Percentiles rank a stretch among this genome's conserved stretches.
Conservation (phyloP, 176 grass and related monocot species). For the Oryza longistaminata region DNA sequence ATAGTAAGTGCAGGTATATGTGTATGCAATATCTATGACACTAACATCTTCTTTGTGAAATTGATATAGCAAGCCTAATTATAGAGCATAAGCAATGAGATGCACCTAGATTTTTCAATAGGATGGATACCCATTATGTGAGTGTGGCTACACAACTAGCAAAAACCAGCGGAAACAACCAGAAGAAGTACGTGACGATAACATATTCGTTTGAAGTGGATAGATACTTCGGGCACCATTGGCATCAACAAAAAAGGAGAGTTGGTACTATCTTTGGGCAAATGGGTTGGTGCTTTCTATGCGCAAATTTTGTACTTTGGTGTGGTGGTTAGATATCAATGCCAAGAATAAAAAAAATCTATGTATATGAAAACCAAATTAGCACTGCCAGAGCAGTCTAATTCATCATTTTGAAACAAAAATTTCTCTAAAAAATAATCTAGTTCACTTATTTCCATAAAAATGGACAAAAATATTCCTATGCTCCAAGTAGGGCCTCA, state of each 20-base stretch:
- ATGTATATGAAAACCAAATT: background rate
- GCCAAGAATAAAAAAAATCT: too few species aligned
- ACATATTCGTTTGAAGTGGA: conserved; percentile 26
- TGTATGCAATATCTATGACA: too few species aligned
- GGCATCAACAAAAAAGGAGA: background rate
- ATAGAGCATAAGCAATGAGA: background rate
- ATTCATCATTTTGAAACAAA: background rate
- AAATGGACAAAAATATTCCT: background rate
- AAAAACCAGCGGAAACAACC: background rate
- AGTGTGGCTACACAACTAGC: conserved; percentile 13
- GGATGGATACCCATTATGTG: background rate
- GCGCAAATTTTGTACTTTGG: too few species aligned
- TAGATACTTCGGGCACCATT: conserved; percentile 24
- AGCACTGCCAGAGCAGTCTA: too few species aligned
- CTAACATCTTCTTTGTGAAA: background rate
- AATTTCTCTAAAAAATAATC: background rate
- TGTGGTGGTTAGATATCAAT: too few species aligned
- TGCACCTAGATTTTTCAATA: background rate
- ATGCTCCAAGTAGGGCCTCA: background rate
- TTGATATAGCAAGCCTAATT: background rate
- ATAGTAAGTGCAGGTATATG: too few species aligned
- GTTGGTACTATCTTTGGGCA: too few species aligned
- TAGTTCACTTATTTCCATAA: background rate
- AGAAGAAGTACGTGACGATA: conserved; percentile 10
- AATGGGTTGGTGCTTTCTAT: too few species aligned